Base-by-base conservation (phyloP, 306 rosid species). In the Vicia faba region DNA sequence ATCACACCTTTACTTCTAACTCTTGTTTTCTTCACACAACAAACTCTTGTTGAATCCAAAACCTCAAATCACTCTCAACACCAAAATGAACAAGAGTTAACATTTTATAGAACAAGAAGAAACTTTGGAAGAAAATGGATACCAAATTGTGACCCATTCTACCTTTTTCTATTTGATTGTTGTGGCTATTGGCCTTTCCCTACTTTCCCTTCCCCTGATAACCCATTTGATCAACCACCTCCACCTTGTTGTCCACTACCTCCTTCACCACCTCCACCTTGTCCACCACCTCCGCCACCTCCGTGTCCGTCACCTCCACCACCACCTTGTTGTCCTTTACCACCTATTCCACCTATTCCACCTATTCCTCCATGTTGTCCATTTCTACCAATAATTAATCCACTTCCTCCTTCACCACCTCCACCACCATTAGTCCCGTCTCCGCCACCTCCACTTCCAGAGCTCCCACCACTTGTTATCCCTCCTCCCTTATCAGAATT, bases 171-270 rank as follows among this genome's bases (percentile, higher is more conserved):
- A 11, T 89, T 48, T 79, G 91, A 46, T n/a, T 16, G 53, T 6
- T 92, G 97, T 60, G 90, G 87, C 50, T 83, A 75, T 54, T 92
- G 96, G 96, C 92, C 97, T 78, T 92, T 92, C 20, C 81, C 91
- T 55, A 87, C 78, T 1, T 77, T 41, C 31, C 81, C 86, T 29
- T 88, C 80, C 49, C 88, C 87, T 39, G 29, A 87, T 43, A 92
- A 92, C 74, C 97, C 97, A 0, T 89, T 89, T 81, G 63, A 46
- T 10, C 88, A 85, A 40, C 55, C 85, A 70, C n/a, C 11, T 14
- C 67, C 75, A 13, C 38, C 62, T 4, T 50, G 73, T 11, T 31
- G 15, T 2, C 41, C 68, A 3, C 44, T 68, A 7, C 12, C 39
- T 0, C 39, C 61, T 7, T 38, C 73, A 7, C 11, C 19, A 1